phyloP scores from a whole-genome alignment of 257 asterid genomes.

The Thymus mandschuricus region DNA sequence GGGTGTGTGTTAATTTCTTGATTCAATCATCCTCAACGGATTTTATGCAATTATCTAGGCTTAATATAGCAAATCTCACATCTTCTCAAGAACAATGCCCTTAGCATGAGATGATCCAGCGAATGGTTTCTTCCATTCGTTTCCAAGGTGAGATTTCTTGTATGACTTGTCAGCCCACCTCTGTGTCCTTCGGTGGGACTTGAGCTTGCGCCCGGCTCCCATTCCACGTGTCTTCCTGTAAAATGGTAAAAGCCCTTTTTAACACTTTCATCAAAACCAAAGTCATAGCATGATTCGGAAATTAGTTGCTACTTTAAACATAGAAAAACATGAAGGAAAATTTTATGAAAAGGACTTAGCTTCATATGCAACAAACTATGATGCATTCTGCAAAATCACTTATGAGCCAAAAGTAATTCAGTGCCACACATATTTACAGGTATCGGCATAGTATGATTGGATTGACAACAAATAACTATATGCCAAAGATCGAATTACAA shows the following conservation, averaged over 20 bases:
- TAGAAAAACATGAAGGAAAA: not conserved
- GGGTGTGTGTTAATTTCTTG: not conserved
- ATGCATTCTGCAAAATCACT: slow-evolving; percentile 1
- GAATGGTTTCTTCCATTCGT: slow-evolving; percentile 66
- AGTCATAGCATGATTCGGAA: not conserved
- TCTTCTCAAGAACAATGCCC: slow-evolving; percentile 67
- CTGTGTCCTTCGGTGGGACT: slow-evolving; percentile 57
- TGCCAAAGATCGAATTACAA: not conserved
- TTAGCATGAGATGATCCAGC: slow-evolving; percentile 69
- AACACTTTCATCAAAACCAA: not conserved
- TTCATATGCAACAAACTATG: not conserved
- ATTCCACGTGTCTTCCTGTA: slow-evolving; percentile 63
- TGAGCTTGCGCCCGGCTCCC: slow-evolving; percentile 76
- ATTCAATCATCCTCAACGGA: not conserved
- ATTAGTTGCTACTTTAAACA: not conserved
- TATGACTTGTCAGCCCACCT: slow-evolving; percentile 66
- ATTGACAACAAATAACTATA: not conserved
- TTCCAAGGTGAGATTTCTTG: slow-evolving; percentile 66
- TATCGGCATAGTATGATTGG: no score
- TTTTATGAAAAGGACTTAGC: no score
- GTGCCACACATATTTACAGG: not conserved
- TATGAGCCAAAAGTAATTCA: not conserved
- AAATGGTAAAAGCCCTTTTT: not conserved
- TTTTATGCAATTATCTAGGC: no score
- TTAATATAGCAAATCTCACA: slow-evolving; percentile 32